A percentile compares a stretch with the other conserved stretches of the same genome.
These are phyloP conservation scores for Epichloe uncinata DNA, from an alignment of 2,329 filamentous ascomycete species.

Conservation along the genomic window DNA sequence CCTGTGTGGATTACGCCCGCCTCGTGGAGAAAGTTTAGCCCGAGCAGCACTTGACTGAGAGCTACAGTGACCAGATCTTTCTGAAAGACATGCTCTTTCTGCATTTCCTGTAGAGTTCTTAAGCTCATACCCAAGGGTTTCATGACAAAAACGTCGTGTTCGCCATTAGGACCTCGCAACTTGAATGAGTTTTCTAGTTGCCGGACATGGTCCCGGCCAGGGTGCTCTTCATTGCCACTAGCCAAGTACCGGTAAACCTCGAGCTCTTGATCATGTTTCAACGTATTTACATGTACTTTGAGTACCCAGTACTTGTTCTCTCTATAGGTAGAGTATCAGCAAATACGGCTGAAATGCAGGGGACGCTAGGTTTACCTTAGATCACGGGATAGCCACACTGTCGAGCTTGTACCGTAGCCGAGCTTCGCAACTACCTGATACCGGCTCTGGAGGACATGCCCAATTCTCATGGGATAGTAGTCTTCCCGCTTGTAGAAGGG, in stretches of 20 bases:
- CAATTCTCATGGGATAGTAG: slow-evolving; percentile 2
- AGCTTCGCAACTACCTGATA: slow-evolving; percentile 26
- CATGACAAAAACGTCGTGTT: slow-evolving; percentile 22
- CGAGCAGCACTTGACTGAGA: slow-evolving; percentile 11
- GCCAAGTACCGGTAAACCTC: slow-evolving; percentile 17
- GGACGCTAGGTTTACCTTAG: slow-evolving; percentile 9
- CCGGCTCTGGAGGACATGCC: background rate
- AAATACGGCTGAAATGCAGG: background rate
- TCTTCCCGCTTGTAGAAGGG: background rate
- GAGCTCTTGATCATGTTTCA: slow-evolving; percentile 18
- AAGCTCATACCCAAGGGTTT: slow-evolving; percentile 25
- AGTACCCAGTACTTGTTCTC: slow-evolving; percentile 16
- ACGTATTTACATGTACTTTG: slow-evolving; percentile 20
- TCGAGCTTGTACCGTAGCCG: slow-evolving; percentile 27
- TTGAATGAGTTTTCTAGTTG: slow-evolving; percentile 22
- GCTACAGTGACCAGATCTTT: slow-evolving; percentile 12
- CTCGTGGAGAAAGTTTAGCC: too few relatives aligned
- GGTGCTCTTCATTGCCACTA: slow-evolving; percentile 11
- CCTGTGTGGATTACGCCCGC: too few relatives aligned
- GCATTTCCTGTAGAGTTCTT: slow-evolving; percentile 19
- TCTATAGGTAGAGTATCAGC: slow-evolving; percentile 4
- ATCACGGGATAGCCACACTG: slow-evolving; percentile 29
- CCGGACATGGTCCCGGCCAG: slow-evolving; percentile 14
- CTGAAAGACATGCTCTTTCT: slow-evolving; percentile 14
- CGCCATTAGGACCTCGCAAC: slow-evolving; percentile 16